Conservation (phyloP, 306 rosid species). For the Elaeagnus macrophylla region DNA sequence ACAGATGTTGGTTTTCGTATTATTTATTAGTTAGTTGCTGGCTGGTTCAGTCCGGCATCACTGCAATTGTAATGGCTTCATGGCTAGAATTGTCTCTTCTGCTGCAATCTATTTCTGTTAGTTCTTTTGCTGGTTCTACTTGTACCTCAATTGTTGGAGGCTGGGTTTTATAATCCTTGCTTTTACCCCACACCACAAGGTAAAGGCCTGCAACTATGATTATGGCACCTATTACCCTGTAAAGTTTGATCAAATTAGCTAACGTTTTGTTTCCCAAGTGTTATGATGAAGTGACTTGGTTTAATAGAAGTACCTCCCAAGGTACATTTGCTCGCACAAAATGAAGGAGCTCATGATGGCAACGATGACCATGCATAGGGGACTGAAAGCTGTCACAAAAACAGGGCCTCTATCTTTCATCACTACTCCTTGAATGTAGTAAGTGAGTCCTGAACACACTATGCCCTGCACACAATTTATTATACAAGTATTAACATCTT, state of each 20-base stretch:
- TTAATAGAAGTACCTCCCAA: conserved; percentile 31
- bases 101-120: conserved; percentile 3
- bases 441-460: conserved; percentile 13
- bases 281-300: no score
- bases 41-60: conserved; percentile 9
- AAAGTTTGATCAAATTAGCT: not conserved
- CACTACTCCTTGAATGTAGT: conserved; percentile 24
- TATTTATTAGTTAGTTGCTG: no score
- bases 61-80: conserved; percentile 20
- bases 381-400: conserved; percentile 38
- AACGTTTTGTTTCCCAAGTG: no score
- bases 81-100: conserved; percentile 26
- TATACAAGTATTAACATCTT: no score
- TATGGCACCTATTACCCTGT: conserved; percentile 62
- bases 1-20: no score
- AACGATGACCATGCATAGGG: conserved; percentile 40
- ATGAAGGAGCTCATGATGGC: conserved; percentile 34
- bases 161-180: conserved; percentile 44
- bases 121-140: conserved; percentile 15
- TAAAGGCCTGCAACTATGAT: conserved; percentile 56
- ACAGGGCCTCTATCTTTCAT: conserved; percentile 41
- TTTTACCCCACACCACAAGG: conserved; percentile 80
- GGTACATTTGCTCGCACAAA: conserved; percentile 28
- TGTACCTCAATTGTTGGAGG: conserved; percentile 3
- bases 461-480: no score